Base-by-base conservation (phyloP, 192 early-diverging fungal genomes). In the Backusella westeae region DNA sequence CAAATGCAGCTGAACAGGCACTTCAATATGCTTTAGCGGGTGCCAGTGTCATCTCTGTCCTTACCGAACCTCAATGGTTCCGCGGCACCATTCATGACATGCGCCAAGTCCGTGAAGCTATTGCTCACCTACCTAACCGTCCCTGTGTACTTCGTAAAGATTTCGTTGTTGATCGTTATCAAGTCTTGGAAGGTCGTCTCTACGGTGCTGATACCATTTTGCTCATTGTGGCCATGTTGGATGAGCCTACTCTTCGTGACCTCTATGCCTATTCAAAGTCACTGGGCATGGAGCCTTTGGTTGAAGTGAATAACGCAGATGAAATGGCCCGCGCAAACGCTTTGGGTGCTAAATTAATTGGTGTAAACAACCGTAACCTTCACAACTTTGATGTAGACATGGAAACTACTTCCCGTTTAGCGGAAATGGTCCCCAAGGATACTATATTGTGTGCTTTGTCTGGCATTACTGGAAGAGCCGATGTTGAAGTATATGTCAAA, bases 51-150 rank as follows among this genome's bases (percentile, higher is more conserved):
- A 97, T 99, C 73, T 98, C 96, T 70, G 98, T 99, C 9, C 85
- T 99, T 84, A 99, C 98, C 3, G 98, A 99, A 84, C 94, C 96
- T 52, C 97, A 91, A 42, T 99, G 98, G 98, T 99, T 99, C 88
- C 97, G 97, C 84, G 98, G 98, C 35, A 85, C 88, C 19, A 82
- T 99, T 14, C 93, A 94, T 74, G 98, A 99, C 74, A 88, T 99
- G 90, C 90, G 91, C 42, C 88, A 92, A 41, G 97, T 95, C n/a
- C 92, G 97, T 34, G 80, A 80, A 19, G 91, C 90, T 8, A 68
- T 99, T 0, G 87, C 88, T 59, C 46, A 74, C 6, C 46, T 89
- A 14, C 87, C 89, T 12, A 87, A 94, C 76, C 88, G 95, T 0
- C 98, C 98, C 8, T 96, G 96, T 7, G 89, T 99, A 0, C 89